Percentiles rank a stretch among this genome's conserved stretches.
These are phyloP conservation scores for Moniliella sp. DNA, from an alignment of 1,284 basidiomycete genomes.

Conservation along the genomic window DNA sequence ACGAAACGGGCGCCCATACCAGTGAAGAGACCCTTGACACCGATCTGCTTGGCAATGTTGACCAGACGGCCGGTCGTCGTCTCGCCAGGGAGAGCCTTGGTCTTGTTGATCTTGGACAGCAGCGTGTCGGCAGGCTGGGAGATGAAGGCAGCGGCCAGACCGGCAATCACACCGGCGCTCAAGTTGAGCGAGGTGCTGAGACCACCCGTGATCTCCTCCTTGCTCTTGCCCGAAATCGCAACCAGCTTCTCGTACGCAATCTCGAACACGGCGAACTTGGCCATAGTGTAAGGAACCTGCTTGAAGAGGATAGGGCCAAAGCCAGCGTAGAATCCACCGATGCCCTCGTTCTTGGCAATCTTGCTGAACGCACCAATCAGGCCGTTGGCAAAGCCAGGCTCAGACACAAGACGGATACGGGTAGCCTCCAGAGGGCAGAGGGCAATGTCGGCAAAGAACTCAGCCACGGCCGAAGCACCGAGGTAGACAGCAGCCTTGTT, in stretches of 20 bases:
- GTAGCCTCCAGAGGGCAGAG: constrained; percentile 34
- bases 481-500: constrained; percentile 32
- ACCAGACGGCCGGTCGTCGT: constrained; percentile 38
- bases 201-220: constrained; percentile 35
- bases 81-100: constrained; percentile 41
- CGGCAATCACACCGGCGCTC: constrained; percentile 30
- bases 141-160: constrained; percentile 32
- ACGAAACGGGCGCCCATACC: constrained; percentile 36
- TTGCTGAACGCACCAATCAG: constrained; percentile 25
- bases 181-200: constrained; percentile 27
- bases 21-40: constrained; percentile 40
- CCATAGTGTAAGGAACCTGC: constrained; percentile 35
- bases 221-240: constrained; percentile 37
- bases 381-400: constrained; percentile 31
- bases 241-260: constrained; percentile 36
- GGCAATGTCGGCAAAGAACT: constrained; percentile 34
- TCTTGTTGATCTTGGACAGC: constrained; percentile 44
- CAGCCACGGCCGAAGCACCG: constrained; percentile 27
- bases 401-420: constrained; percentile 33
- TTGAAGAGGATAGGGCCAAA: constrained; percentile 35
- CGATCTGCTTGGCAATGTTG: constrained; percentile 38
- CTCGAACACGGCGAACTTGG: constrained; percentile 37
- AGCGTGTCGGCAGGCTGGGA: constrained; percentile 33
- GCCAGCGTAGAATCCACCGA: constrained; percentile 35
- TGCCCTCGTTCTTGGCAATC: constrained; percentile 28